Conservation (phyloP, 2,329 filamentous ascomycete species). For the Lecanicillium sp. region DNA sequence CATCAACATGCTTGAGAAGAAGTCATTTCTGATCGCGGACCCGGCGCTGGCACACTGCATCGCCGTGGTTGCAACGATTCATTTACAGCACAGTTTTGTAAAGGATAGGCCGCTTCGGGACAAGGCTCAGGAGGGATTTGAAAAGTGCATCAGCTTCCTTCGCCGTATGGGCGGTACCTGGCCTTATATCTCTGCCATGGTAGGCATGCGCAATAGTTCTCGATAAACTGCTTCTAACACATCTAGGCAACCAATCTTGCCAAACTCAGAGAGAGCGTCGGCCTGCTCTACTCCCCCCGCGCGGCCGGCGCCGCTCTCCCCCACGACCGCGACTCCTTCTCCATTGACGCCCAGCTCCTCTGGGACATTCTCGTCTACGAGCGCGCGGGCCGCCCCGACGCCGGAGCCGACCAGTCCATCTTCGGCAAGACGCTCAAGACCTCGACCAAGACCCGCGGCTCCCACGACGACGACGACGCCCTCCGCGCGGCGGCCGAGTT, state of each 20-base stretch:
- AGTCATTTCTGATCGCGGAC: constrained; percentile 35
- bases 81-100: constrained; percentile 47
- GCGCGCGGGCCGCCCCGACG: constrained; percentile 23
- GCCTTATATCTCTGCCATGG: constrained; percentile 22
- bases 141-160: constrained; percentile 24
- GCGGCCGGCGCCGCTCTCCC: neutral
- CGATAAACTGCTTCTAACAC: neutral
- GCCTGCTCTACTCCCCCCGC: neutral
- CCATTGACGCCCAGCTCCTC: constrained; percentile 29
- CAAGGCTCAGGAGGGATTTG: constrained; percentile 22
- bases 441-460: neutral
- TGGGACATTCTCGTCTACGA: constrained; percentile 33
- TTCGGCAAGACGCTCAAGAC: constrained; percentile 17
- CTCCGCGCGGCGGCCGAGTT: constrained; percentile 24
- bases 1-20: constrained; percentile 39
- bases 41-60: constrained; percentile 37
- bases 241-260: constrained; percentile 23
- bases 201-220: constrained; percentile 9
- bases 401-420: constrained; percentile 20
- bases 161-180: constrained; percentile 20
- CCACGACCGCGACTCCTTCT: constrained; percentile 16
- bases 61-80: constrained; percentile 47
- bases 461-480: no score
- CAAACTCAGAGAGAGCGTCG: constrained; percentile 28
- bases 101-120: constrained; percentile 18